Conservation (phyloP, 352 stramenopile genomes). For the Globisporangium carolinianum region DNA sequence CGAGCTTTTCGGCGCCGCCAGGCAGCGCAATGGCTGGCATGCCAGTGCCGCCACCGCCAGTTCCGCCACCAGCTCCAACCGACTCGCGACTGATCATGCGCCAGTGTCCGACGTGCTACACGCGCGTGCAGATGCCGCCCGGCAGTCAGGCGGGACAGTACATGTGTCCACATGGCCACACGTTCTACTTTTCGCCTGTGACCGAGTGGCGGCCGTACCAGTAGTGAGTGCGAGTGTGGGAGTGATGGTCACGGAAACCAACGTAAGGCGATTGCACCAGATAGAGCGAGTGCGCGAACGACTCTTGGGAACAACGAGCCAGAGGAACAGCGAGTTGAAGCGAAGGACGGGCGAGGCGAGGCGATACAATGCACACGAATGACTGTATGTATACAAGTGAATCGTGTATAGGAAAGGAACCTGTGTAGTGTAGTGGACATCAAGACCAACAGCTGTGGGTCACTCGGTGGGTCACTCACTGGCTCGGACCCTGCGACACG, state of each 20-base stretch:
- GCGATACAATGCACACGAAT: too few species aligned
- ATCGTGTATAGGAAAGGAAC: too few species aligned
- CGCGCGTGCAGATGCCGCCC: slow-evolving; percentile 81
- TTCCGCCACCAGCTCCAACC: not conserved
- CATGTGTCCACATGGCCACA: slow-evolving; percentile 85
- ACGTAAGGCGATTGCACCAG: too few species aligned
- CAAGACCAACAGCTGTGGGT: too few species aligned
- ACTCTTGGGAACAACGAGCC: not conserved
- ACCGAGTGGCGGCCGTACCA: slow-evolving; percentile 22
- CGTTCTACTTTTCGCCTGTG: slow-evolving; percentile 78
- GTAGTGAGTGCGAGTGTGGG: slow-evolving; percentile 1
- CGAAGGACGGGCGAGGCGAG: too few species aligned
- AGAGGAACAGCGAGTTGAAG: too few species aligned
- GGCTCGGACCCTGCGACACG: slow-evolving; percentile 41
- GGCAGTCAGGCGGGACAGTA: slow-evolving; percentile 81
- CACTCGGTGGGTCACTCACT: too few species aligned
- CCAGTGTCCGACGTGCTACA: slow-evolving; percentile 83
- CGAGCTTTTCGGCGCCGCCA: slow-evolving; percentile 20
- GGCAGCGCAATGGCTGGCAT: not conserved
- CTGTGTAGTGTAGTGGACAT: too few species aligned
- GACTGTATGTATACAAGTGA: too few species aligned
- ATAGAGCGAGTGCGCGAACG: not conserved
- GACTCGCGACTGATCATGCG: slow-evolving; percentile 62
- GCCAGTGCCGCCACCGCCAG: not conserved
- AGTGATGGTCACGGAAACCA: not conserved